These are phyloP conservation scores for Mesembryanthemum crystallinum DNA, from an alignment of 148 eudicot species.

Conservation along the genomic window DNA sequence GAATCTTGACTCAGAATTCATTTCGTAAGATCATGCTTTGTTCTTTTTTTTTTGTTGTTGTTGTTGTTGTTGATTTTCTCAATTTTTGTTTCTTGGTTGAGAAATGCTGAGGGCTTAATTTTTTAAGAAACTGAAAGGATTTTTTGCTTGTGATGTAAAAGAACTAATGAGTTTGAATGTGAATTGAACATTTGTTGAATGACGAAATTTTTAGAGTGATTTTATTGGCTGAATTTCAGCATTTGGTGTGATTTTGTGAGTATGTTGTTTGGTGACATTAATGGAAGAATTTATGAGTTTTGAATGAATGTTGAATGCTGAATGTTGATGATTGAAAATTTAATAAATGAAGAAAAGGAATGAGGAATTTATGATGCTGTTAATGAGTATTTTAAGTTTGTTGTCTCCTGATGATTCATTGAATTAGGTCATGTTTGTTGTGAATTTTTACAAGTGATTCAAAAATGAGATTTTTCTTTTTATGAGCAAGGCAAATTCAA, in stretches of 20 bases:
- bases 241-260: neutral
- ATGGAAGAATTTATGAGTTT: neutral
- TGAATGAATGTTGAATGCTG: neutral
- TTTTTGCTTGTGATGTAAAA: neutral
- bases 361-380: neutral
- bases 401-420: neutral
- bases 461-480: no score
- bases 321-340: neutral
- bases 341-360: no score
- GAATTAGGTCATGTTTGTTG: neutral
- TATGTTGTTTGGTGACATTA: neutral
- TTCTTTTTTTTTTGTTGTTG: neutral
- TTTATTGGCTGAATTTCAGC: neutral
- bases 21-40: neutral
- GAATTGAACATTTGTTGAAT: no score
- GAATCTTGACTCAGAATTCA: neutral
- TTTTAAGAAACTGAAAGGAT: neutral
- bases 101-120: neutral
- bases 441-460: neutral
- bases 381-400: neutral
- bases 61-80: neutral
- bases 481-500: no score
- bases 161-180: no score
- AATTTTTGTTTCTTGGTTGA: neutral
- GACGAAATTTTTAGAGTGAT: no score